Conservation (phyloP, 2,329 filamentous ascomycete species). For the Chrysoporthe deuterocubensis region DNA sequence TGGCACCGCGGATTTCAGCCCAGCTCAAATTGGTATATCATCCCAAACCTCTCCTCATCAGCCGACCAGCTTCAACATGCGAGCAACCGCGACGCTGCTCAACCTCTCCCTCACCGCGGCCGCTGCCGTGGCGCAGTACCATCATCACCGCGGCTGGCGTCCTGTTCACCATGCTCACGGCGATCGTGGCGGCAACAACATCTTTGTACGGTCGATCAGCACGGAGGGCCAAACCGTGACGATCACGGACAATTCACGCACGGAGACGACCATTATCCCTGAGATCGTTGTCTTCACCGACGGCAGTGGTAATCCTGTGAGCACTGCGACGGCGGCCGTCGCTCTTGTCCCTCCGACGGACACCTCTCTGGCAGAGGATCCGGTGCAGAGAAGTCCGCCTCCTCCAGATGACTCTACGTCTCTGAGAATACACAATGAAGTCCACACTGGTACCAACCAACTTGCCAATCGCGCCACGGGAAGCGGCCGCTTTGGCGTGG, state of each 20-base stretch:
- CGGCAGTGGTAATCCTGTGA: constrained; percentile 55
- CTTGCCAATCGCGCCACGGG: constrained; percentile 21
- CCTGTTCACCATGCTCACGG: constrained; percentile 16
- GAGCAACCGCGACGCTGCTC: constrained; percentile 6
- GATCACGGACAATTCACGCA: constrained; percentile 42
- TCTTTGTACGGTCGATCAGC: constrained; percentile 8
- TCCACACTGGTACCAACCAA: background rate
- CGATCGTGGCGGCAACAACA: constrained; percentile 15
- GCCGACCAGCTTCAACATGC: constrained; percentile 13
- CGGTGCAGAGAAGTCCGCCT: background rate
- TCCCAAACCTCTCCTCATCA: background rate
- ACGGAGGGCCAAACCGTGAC: constrained; percentile 34
- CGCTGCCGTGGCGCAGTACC: constrained; percentile 22
- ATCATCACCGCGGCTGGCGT: constrained; percentile 20
- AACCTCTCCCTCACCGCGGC: constrained; percentile 13
- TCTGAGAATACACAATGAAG: background rate
- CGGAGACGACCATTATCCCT: constrained; percentile 46
- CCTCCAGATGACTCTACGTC: constrained; percentile 2
- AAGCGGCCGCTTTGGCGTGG: constrained; percentile 44
- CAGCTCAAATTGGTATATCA: background rate
- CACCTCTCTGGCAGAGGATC: constrained; percentile 8
- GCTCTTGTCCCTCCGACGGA: constrained; percentile 34
- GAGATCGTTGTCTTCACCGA: constrained; percentile 65
- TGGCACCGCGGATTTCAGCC: background rate
- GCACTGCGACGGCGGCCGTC: constrained; percentile 46